Conservation (phyloP, 2,329 filamentous ascomycete genomes). For the Metarhizium brunneum region DNA sequence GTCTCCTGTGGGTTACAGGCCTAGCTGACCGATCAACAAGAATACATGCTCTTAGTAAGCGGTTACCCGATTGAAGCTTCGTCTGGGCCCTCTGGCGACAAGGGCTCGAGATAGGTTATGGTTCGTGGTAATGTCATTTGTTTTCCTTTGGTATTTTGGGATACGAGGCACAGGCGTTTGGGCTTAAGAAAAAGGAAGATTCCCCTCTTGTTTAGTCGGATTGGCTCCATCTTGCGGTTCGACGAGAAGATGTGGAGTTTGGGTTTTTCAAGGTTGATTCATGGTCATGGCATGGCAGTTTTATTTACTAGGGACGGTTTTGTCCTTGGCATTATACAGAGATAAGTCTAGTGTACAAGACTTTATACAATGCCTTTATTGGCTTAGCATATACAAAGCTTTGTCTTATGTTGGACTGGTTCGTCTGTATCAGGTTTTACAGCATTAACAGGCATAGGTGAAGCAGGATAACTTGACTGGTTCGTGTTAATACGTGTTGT, state of each 20-base stretch:
- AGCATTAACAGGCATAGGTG: too few species aligned
- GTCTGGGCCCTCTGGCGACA: background rate
- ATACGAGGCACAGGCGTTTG: constrained; percentile 13
- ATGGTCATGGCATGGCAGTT: background rate
- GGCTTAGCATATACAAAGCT: too few species aligned
- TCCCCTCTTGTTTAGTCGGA: constrained; percentile 13
- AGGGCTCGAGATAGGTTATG: background rate
- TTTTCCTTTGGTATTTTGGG: constrained; percentile 6
- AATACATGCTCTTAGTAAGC: background rate
- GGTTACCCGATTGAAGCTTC: background rate
- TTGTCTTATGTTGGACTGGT: too few species aligned
- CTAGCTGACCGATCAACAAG: background rate
- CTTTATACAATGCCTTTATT: too few species aligned
- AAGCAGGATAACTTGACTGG: too few species aligned
- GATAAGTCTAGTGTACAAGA: background rate
- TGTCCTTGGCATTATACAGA: background rate
- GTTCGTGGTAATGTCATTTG: background rate
- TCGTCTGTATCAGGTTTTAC: too few species aligned
- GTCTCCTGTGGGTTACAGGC: constrained; percentile 13
- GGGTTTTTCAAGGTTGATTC: background rate
- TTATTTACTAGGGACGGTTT: background rate
- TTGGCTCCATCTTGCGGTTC: background rate
- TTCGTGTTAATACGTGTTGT: too few species aligned
- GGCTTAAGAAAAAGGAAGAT: constrained; percentile 14
- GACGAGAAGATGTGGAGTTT: background rate